These are phyloP conservation scores for maize (Zea mays) DNA, from an alignment of 176 grass and related monocot species.

Conservation along the genomic window Zm-B73-REFERENCE-NAM-5.0 NC_050098.1:37369001-37369500, in stretches of 20 bases:
- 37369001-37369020: constrained; percentile 77
- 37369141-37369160: constrained; percentile 88
- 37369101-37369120: constrained; percentile 70
- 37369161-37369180: constrained; percentile 79
- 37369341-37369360: constrained; percentile 92
- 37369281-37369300: constrained; percentile 89
- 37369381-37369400: constrained; percentile 79
- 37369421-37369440: constrained; percentile 93
- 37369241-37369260: constrained; percentile 73
- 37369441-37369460: constrained; percentile 92
- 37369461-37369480: constrained; percentile 91
- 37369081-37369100: constrained; percentile 62
- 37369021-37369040: constrained; percentile 78
- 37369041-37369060: constrained; percentile 73
- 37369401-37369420: constrained; percentile 87
- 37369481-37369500: constrained; percentile 76
- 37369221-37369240: constrained; percentile 68
- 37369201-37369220: constrained; percentile 72
- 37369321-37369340: constrained; percentile 85
- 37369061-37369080: constrained; percentile 82
- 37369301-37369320: constrained; percentile 96
- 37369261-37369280: constrained; percentile 77
- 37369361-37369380: constrained; percentile 85
- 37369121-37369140: constrained; percentile 74
- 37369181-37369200: constrained; percentile 85